phyloP scores from a whole-genome alignment of 176 grass and related monocot genomes.

The Stipa capillata region DNA sequence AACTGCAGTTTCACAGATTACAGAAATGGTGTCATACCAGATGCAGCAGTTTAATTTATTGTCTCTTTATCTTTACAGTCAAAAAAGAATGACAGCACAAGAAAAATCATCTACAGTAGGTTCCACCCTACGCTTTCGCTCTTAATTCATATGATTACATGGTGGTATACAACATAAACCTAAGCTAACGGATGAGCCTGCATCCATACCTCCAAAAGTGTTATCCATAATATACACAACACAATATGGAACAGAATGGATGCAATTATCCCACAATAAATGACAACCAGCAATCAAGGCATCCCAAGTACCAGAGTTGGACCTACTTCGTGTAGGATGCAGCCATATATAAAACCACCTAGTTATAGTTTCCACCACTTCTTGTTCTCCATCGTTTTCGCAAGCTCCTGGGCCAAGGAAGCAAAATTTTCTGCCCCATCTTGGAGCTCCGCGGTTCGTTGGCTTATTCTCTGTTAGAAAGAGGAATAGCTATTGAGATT shows the following conservation, averaged over 20 bases:
- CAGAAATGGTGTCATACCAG: background rate
- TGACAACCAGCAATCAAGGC: background rate
- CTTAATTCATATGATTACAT: background rate
- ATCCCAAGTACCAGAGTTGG: background rate
- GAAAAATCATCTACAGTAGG: background rate
- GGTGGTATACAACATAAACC: conserved; percentile 13
- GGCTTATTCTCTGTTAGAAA: conserved; percentile 69
- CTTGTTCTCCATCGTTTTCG: conserved; percentile 89
- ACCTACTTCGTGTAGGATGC: background rate
- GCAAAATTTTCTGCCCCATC: conserved; percentile 74
- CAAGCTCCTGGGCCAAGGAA: conserved; percentile 69
- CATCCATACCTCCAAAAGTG: too few species aligned
- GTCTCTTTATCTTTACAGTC: conserved; percentile 4
- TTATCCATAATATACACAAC: background rate
- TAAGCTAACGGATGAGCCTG: background rate
- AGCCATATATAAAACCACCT: background rate
- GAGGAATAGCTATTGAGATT: background rate
- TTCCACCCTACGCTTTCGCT: background rate
- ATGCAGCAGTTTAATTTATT: background rate
- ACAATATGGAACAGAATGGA: background rate
- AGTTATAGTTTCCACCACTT: conserved; percentile 96
- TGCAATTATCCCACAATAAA: background rate
- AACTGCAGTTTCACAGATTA: background rate
- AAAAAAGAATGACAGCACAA: background rate
- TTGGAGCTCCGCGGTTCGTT: conserved; percentile 72